Evolutionary conservation across 169 alveolate species (phyloP).

Genomic region (Eimeria falciformis): DNA sequence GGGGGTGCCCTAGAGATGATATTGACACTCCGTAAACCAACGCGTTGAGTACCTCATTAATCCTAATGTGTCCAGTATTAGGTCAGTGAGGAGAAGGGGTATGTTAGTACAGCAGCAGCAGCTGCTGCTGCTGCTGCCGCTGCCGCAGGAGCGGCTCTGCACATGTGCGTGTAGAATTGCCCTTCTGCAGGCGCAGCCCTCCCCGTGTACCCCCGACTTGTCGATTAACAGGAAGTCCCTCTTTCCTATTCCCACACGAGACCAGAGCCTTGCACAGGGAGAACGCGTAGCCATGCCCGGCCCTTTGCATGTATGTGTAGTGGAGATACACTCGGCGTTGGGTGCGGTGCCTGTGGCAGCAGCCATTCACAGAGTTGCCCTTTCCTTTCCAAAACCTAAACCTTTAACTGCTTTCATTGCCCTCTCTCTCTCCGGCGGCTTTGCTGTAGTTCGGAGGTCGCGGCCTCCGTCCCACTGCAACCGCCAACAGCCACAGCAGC

Average conservation of each 20-base stretch:
- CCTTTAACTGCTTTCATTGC: neutral
- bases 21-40: neutral
- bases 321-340: slow-evolving; percentile 18
- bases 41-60: neutral
- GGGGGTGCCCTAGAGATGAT: too few relatives aligned
- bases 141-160: neutral
- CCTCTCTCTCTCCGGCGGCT: neutral
- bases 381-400: neutral
- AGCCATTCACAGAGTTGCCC: neutral
- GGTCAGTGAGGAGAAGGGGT: neutral
- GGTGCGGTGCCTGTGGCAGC: slow-evolving; percentile 29
- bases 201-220: neutral
- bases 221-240: neutral
- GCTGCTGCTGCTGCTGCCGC: slow-evolving; percentile 9
- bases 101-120: neutral
- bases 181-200: slow-evolving; percentile 6
- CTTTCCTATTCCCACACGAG: neutral
- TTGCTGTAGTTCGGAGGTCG: neutral
- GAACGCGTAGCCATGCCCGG: neutral
- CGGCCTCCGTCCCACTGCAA: slow-evolving; percentile 27
- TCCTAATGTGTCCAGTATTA: neutral
- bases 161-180: neutral
- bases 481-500: slow-evolving; percentile 17
- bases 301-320: neutral
- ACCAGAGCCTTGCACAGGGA: neutral